Conservation (phyloP, 768 basidiomycete genomes). For the Suillus sp. region DNA sequence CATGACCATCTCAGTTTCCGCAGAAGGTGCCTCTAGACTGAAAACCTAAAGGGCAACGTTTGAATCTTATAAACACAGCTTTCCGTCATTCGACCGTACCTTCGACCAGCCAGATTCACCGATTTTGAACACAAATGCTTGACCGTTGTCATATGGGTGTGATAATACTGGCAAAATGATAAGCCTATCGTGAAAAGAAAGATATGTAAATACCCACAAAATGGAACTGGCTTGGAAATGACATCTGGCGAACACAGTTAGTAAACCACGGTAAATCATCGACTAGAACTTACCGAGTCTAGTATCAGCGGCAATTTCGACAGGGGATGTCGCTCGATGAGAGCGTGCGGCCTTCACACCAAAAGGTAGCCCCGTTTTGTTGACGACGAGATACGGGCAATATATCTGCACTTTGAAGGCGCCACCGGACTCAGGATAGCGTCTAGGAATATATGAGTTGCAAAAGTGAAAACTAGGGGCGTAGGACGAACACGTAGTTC, state of each 20-base stretch:
- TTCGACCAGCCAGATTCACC: conserved; percentile 90
- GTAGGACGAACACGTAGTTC: conserved; percentile 82
- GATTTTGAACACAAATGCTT: conserved; percentile 81
- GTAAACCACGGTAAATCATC: conserved; percentile 5
- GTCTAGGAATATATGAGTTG: conserved; percentile 40
- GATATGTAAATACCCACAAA: conserved; percentile 58
- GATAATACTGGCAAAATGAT: conserved; percentile 68
- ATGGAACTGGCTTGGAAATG: conserved; percentile 64
- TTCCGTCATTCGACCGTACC: conserved; percentile 40
- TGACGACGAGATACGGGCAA: conserved; percentile 85
- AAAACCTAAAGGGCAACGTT: conserved; percentile 52
- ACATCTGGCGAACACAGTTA: conserved; percentile 37
- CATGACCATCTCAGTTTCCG: conserved; percentile 82
- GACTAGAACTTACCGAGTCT: conserved; percentile 50
- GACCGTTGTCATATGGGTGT: conserved; percentile 75
- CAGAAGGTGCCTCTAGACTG: conserved; percentile 88
- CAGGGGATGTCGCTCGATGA: conserved; percentile 59
- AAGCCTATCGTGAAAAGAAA: conserved; percentile 9
- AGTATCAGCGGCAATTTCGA: conserved; percentile 85
- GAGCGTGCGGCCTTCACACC: conserved; percentile 64
- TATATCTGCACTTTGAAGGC: conserved; percentile 97
- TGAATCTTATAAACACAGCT: conserved; percentile 11
- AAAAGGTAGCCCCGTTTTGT: conserved; percentile 91
- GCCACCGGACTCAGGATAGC: conserved; percentile 87
- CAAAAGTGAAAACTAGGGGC: background rate